Conservation (phyloP, 106 monocot genomes). For the Allium fistulosum region DNA sequence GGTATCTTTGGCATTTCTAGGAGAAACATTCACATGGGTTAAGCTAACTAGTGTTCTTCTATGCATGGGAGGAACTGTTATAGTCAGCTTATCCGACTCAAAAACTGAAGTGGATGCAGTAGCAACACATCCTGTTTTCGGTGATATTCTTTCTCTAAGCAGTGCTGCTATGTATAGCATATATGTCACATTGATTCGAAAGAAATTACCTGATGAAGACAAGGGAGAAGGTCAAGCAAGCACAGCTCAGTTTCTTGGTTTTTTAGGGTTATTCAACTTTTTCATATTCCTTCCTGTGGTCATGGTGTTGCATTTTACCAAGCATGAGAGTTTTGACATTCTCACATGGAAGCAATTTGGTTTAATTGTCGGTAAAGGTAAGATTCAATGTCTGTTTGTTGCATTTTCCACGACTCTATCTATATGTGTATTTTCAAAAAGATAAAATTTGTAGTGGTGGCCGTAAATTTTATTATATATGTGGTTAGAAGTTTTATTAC, state of each 20-base stretch:
- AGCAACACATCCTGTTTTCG: conserved; percentile 69
- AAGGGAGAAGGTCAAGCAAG: conserved; percentile 68
- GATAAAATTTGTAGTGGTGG: not conserved
- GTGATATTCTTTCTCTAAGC: conserved; percentile 68
- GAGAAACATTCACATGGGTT: conserved; percentile 83
- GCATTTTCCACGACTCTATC: too few relatives aligned
- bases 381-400: not conserved
- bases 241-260: conserved; percentile 92
- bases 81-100: conserved; percentile 84
- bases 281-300: conserved; percentile 76
- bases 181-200: conserved; percentile 77
- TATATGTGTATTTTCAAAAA: not conserved
- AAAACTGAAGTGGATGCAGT: conserved; percentile 31
- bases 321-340: conserved; percentile 61
- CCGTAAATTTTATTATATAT: not conserved
- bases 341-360: conserved; percentile 74
- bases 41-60: conserved; percentile 89
- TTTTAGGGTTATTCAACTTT: conserved; percentile 76
- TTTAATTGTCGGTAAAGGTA: conserved; percentile 91
- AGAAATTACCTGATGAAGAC: conserved; percentile 73
- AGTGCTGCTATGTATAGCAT: conserved; percentile 80
- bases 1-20: conserved; percentile 68
- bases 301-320: conserved; percentile 58
- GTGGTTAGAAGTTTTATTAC: not conserved
- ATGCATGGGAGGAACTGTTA: conserved; percentile 93